Evolutionary conservation across 176 grass and related monocot genomes (phyloP), one percentile per base, ranked within the genome.

Genomic region (Avena sativa): DNA sequence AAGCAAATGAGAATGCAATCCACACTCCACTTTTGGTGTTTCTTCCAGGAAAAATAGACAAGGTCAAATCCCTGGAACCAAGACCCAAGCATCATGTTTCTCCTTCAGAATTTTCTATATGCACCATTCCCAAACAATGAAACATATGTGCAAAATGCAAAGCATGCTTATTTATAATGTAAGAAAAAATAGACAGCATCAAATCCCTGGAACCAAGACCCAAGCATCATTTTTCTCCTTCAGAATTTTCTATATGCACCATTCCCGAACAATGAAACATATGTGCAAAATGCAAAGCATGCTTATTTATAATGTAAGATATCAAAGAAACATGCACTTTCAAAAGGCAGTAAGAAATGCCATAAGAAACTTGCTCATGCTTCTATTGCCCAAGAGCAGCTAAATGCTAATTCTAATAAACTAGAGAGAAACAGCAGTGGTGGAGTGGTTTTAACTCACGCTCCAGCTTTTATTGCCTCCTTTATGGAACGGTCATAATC

Each of bases 401-500:
- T 36, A 77, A 61, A 78, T 79, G 65, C 14, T 72, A 64, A 55
- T 57, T 13, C 19, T 47, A 34, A 69, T 20, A 84, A 69, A 71
- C 53, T 62, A 68, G 56, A 23, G 40, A 6, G 5, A 76, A 76
- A 82, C 36, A 81, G 56, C 9, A 80, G 20, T 74, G 80, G 8
- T 79, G 80, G 13, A 67, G 71, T 68, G 30, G 61, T 10, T 74
- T 75, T 15, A 81, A 95, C 95, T 98, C 92, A 95, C 96, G 60
- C 88, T 88, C 82, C 20, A 57, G 58, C 81, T 86, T 87, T 89
- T 86, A 95, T 95, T 9, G 96, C 96, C 83, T 95, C 96, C 50
- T 89, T 75, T 78, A 98, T 98, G 20, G 86, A 90, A 74, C 87
- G 89, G 79, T 98, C 96, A 80, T 89, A 98, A 79, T 93, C 93